Evolutionary conservation across 768 basidiomycete species (phyloP), one percentile per base, ranked within the genome.

Genomic region (Chalciporus chontae): DNA sequence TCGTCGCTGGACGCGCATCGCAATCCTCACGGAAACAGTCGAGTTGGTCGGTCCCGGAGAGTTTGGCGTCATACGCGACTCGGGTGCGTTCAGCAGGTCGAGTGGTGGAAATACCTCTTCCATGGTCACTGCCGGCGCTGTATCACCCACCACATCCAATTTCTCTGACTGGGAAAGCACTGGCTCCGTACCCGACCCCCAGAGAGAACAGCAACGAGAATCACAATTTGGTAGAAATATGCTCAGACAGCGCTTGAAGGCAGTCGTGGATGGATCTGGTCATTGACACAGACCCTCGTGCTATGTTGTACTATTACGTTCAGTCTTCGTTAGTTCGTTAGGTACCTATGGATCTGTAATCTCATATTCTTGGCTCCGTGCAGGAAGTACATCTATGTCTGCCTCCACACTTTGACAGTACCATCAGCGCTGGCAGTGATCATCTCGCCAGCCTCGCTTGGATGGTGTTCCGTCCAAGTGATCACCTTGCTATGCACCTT

Each of bases 401-500:
- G 70, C 57, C 78, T 74, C 94, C 94, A 97, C 14, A 97, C 82
- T 67, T 94, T 95, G 49, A 87, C 87, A 8, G 85, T 87, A 15
- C 94, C 94, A 65, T 97, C 94, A 17, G 89, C 87, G 60, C 92
- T 90, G 1, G 92, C 84, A 3, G 93, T 94, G 39, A 94, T 69
- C 79, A 96, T 79, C 66, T 96, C 92, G 15, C 81, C 81, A 6
- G 80, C 75, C 48, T 92, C 86, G 18, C 73, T 78, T 8, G 91
- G 93, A 69, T 94, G 90, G 58, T 92, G 83, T 69, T 94, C 92
- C 2, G 90, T 84, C 91, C 94, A 96, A 10, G 90, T 90, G 43
- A 96, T 84, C 24, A 89, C 78, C 65, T 89, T 92, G 36, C 84
- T 74, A 63, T 97, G 95, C 1, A 79, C 81, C 61, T 84, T 81